A percentile compares a stretch with the other conserved stretches of the same genome.
Conservation (phyloP, 2,329 filamentous ascomycete species). For the Ploettnerulaceae sp. region DNA sequence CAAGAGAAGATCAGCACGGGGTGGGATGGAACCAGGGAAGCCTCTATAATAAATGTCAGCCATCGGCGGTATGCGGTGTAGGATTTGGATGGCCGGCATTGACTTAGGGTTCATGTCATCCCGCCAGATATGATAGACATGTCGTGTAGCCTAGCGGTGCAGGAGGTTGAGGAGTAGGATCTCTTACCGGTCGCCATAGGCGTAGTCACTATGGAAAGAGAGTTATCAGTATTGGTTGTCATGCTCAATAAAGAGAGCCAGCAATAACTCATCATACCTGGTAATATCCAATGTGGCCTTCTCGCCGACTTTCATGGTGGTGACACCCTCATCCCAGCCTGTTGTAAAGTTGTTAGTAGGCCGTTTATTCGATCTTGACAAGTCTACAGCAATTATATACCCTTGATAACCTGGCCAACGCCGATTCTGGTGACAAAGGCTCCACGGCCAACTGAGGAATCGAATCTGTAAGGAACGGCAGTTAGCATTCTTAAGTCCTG, state of each 20-base stretch:
- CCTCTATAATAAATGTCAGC: slow-evolving; percentile 48
- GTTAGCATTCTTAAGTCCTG: slow-evolving; percentile 18
- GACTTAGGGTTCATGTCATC: slow-evolving; percentile 2
- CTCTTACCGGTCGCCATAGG: slow-evolving; percentile 57
- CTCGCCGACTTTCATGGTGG: slow-evolving; percentile 84
- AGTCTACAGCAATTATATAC: slow-evolving; percentile 43
- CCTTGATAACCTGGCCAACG: slow-evolving; percentile 77
- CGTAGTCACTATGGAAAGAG: slow-evolving; percentile 49
- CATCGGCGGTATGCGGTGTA: slow-evolving; percentile 1
- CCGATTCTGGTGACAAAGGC: slow-evolving; percentile 78
- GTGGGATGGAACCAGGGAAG: slow-evolving; percentile 73
- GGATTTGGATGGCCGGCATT: neutral
- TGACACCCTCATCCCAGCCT: slow-evolving; percentile 85
- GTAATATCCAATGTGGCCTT: slow-evolving; percentile 80
- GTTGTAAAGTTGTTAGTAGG: slow-evolving; percentile 20
- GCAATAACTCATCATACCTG: slow-evolving; percentile 47
- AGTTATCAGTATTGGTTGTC: slow-evolving; percentile 19
- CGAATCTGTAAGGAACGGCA: slow-evolving; percentile 61
- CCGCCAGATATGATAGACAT: neutral
- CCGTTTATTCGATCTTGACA: slow-evolving; percentile 6
- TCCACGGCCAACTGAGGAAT: slow-evolving; percentile 73
- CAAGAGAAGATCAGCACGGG: slow-evolving; percentile 75
- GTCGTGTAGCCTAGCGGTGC: neutral
- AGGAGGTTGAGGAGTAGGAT: neutral
- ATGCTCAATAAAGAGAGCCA: neutral